phyloP scores from a whole-genome alignment of 306 rosid species.

The Spatholobus suberectus region DNA sequence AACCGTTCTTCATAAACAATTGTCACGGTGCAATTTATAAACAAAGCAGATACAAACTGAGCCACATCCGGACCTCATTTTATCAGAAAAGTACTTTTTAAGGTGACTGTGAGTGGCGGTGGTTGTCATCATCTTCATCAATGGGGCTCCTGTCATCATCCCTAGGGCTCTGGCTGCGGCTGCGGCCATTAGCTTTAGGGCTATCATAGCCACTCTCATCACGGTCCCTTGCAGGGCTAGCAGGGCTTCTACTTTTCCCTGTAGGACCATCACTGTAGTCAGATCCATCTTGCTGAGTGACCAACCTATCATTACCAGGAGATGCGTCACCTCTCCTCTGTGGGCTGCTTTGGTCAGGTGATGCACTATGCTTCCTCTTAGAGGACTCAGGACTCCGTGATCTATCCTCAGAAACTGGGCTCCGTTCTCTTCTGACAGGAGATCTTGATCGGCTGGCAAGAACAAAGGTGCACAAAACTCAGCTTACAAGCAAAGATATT shows the following conservation, averaged over 20 bases:
- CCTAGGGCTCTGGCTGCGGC: conserved; percentile 54
- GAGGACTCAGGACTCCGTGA: conserved; percentile 59
- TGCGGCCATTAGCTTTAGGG: conserved; percentile 57
- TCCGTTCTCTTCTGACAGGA: conserved; percentile 63
- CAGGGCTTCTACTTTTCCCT: conserved; percentile 61
- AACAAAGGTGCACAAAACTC: neutral
- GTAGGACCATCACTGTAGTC: conserved; percentile 63
- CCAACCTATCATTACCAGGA: conserved; percentile 56
- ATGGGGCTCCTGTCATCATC: conserved; percentile 74
- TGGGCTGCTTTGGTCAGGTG: conserved; percentile 64
- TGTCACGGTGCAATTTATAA: conserved; percentile 20
- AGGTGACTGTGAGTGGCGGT: conserved; percentile 56
- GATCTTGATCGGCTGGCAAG: conserved; percentile 76
- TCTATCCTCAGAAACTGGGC: conserved; percentile 57
- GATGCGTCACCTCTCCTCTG: conserved; percentile 49
- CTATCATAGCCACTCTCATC: conserved; percentile 41
- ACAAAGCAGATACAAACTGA: neutral
- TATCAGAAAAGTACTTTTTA: conserved; percentile 19
- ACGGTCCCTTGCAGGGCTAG: conserved; percentile 57
- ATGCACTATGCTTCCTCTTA: conserved; percentile 61
- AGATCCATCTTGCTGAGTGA: conserved; percentile 54
- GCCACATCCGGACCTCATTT: conserved; percentile 1
- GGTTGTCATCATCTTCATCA: conserved; percentile 59
- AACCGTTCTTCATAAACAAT: conserved; percentile 3
- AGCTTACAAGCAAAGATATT: conserved; percentile 1